phyloP scores from a whole-genome alignment of 129 eudicot species.

The Lactuca sativa region DNA sequence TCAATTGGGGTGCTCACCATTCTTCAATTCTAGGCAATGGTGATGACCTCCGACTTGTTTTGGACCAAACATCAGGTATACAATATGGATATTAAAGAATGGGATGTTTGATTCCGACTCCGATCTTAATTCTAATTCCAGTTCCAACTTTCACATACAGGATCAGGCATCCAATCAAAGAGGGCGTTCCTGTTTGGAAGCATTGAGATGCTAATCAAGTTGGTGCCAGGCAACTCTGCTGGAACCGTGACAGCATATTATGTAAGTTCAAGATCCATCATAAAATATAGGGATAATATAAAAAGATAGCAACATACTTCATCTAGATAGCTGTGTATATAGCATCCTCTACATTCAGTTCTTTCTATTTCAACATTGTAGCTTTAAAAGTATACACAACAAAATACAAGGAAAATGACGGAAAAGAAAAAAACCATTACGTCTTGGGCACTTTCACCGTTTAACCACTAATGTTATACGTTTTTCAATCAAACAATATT shows the following conservation, averaged over 20 bases:
- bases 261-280: conserved; percentile 38
- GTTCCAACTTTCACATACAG: conserved; percentile 17
- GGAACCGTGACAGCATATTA: conserved; percentile 78
- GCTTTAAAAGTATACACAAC: too few species aligned
- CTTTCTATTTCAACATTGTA: too few species aligned
- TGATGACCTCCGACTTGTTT: conserved; percentile 45
- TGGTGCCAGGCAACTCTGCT: conserved; percentile 62
- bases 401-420: neutral
- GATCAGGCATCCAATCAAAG: conserved; percentile 56
- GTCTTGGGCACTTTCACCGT: too few species aligned
- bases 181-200: conserved; percentile 49
- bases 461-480: neutral
- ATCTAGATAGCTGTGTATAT: neutral
- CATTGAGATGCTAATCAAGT: conserved; percentile 49
- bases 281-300: neutral
- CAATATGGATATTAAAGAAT: too few species aligned
- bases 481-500: neutral
- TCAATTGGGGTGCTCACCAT: conserved; percentile 54
- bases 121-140: too few species aligned
- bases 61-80: conserved; percentile 58
- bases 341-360: neutral
- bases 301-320: neutral
- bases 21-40: conserved; percentile 40
- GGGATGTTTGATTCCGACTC: neutral
- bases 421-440: too few species aligned